phyloP scores from a whole-genome alignment of 1,284 basidiomycete genomes.

The Sporisorium sorghi region DNA sequence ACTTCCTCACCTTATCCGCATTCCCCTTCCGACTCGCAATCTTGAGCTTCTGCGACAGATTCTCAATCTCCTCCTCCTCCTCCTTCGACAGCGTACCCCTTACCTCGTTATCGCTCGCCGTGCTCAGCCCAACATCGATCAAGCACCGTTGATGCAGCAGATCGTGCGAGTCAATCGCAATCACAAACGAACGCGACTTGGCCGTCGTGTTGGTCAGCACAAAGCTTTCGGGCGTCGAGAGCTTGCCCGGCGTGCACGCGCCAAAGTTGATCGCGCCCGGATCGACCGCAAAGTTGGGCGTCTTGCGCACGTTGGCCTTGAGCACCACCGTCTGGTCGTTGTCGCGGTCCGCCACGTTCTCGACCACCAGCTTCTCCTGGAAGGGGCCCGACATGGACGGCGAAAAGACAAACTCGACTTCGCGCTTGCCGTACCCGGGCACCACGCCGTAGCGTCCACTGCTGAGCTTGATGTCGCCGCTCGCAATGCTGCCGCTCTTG shows the following conservation, averaged over 20 bases:
- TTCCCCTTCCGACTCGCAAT: conserved; percentile 72
- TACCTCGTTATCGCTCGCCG: conserved; percentile 65
- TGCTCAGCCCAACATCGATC: conserved; percentile 43
- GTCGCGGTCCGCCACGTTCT: conserved; percentile 72
- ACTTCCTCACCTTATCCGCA: conserved; percentile 72
- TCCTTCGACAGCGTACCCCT: conserved; percentile 70
- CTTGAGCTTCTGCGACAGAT: conserved; percentile 72
- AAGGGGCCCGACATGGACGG: conserved; percentile 71
- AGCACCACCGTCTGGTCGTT: conserved; percentile 72
- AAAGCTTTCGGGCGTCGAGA: conserved; percentile 67
- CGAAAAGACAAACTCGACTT: conserved; percentile 71
- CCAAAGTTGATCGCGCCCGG: conserved; percentile 70
- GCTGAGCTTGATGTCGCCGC: conserved; percentile 72
- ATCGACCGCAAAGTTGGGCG: conserved; percentile 71
- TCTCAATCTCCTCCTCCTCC: conserved; percentile 73
- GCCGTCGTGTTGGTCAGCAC: conserved; percentile 71
- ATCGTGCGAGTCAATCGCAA: conserved; percentile 66
- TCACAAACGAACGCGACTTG: conserved; percentile 71
- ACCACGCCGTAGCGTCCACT: conserved; percentile 72
- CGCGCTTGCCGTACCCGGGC: conserved; percentile 72
- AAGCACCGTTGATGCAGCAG: conserved; percentile 50
- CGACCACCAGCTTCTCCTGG: conserved; percentile 72
- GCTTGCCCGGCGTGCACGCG: conserved; percentile 51
- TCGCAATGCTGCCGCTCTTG: conserved; percentile 73
- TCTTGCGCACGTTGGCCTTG: conserved; percentile 72